Percentiles rank a stretch among this genome's conserved stretches.
Evolutionary conservation across 495 filamentous ascomycete genomes (phyloP).

Genomic region (Aspergillus incahuasiensis): DNA sequence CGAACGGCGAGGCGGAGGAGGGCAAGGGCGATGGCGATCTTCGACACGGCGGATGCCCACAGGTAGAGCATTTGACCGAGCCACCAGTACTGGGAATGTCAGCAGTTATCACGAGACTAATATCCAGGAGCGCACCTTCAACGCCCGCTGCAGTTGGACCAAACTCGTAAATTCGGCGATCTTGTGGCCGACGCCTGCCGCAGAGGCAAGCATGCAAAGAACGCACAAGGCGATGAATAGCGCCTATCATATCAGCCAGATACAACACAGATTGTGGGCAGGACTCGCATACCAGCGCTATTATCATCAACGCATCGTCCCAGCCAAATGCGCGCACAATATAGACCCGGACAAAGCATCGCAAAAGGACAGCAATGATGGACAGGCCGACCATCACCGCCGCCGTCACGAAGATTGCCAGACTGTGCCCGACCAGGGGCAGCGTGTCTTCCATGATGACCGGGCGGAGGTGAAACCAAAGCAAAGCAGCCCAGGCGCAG

Average conservation of each 20-base stretch:
- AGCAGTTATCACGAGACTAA: no score
- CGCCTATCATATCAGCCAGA: not conserved
- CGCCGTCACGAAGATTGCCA: conserved; percentile 18
- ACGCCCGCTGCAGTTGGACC: conserved; percentile 8
- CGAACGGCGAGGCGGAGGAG: conserved; percentile 32
- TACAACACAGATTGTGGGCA: not conserved
- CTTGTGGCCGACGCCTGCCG: conserved; percentile 15
- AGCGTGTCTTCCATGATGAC: not conserved
- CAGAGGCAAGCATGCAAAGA: conserved; percentile 17
- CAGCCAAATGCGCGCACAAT: conserved; percentile 25
- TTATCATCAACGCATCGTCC: conserved; percentile 27
- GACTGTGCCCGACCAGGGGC: not conserved
- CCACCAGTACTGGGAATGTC: conserved; percentile 9
- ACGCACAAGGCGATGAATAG: conserved; percentile 9
- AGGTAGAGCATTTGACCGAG: conserved; percentile 31
- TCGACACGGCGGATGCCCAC: conserved; percentile 25
- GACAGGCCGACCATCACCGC: conserved; percentile 19
- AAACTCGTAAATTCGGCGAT: conserved; percentile 13
- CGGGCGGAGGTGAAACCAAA: not conserved
- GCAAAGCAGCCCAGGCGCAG: not conserved
- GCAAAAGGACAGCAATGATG: conserved; percentile 16
- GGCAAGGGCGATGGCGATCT: conserved; percentile 32
- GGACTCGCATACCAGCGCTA: conserved; percentile 17
- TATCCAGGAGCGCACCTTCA: conserved; percentile 9
- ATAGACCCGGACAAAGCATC: conserved; percentile 24